Evolutionary conservation across 2,329 filamentous ascomycete species (phyloP), one percentile per base, ranked within the genome.

Genomic region (Arthrobotrys megalospora): DNA sequence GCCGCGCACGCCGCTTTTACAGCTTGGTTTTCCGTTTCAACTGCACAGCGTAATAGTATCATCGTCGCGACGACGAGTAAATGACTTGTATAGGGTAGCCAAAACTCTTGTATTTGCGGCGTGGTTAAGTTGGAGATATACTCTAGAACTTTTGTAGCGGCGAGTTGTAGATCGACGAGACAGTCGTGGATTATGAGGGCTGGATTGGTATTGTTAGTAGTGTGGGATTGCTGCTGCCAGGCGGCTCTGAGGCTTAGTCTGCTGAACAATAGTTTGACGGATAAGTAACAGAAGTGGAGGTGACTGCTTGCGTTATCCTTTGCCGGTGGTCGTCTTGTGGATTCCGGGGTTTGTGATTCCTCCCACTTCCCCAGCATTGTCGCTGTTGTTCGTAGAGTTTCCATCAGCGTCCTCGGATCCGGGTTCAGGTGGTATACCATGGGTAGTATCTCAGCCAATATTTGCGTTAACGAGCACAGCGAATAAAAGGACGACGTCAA

Each of bases 231-330:
- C 84, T 83, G 0, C 84, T 83, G 0, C 84, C 82, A 62, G 87
- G 86, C 0, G 88, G 85, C 63, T 85, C 84, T 21, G 7, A 78
- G 75, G 19, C 67, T 78, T 7, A 89, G 85, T 1, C 87, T 84
- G 28, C 86, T 84, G 0, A 86, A 82, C 0, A 89, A 82, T 2
- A 89, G 83, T 41, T 85, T 85, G 5, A 86, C 83, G 0, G 86
- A 86, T 0, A 89, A 81, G 79, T 88, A 89, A 0, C 86, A 84
- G 1, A 89, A 82, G 2, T 87, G 86, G 12, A 89, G 83, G 63
- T 89, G 89, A 5, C 87, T 84, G 10, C 47, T 32, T 2, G 62
- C 48, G n/a, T 72, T 58, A 28, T 78, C 75, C 21, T 62, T 72
- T 10, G 16, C n/a, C 1, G 43, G 43, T 19, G 43, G 36, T 6